Percentiles rank a stretch among this genome's conserved stretches.
phyloP scores from a whole-genome alignment of 2,329 filamentous ascomycete genomes.

The Xylaria sp. region DNA sequence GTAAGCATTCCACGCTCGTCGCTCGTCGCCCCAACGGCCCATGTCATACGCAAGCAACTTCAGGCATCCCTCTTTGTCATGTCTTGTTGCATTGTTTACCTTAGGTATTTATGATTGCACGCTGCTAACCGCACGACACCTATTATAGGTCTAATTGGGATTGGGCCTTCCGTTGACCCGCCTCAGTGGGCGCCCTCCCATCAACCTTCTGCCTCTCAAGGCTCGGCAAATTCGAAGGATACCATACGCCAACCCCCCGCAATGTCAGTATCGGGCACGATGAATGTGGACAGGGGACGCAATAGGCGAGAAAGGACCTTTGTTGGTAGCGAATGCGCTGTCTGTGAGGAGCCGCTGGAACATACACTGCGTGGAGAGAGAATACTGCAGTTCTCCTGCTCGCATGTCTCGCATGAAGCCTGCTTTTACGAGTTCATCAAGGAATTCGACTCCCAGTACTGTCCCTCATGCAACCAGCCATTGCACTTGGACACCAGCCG shows the following conservation, averaged over 20 bases:
- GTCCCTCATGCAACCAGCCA: conserved; percentile 88
- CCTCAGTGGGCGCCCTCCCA: conserved; percentile 35
- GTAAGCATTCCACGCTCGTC: conserved; percentile 30
- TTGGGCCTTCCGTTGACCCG: conserved; percentile 32
- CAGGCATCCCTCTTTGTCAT: not conserved
- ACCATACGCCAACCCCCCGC: conserved; percentile 31
- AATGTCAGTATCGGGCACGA: conserved; percentile 61
- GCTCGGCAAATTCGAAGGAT: conserved; percentile 35
- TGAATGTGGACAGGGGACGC: conserved; percentile 71
- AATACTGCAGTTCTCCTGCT: conserved; percentile 90
- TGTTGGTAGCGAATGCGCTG: conserved; percentile 88
- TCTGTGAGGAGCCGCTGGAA: conserved; percentile 94
- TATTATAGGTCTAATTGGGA: conserved; percentile 36
- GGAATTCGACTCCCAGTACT: conserved; percentile 89
- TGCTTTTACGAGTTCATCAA: conserved; percentile 99
- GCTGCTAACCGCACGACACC: conserved; percentile 23
- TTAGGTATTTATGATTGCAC: conserved; percentile 10
- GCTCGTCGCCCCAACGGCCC: not conserved
- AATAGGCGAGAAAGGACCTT: conserved; percentile 88
- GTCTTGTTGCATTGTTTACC: conserved; percentile 5
- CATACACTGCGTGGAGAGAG: conserved; percentile 91
- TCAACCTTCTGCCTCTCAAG: conserved; percentile 36
- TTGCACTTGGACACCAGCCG: conserved; percentile 87
- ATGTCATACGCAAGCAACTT: not conserved
- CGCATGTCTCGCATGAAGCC: conserved; percentile 95